Percentiles rank a stretch among this genome's conserved stretches.
phyloP scores from a whole-genome alignment of 2,329 filamentous ascomycete genomes.

The Mycosphaerella sp. region DNA sequence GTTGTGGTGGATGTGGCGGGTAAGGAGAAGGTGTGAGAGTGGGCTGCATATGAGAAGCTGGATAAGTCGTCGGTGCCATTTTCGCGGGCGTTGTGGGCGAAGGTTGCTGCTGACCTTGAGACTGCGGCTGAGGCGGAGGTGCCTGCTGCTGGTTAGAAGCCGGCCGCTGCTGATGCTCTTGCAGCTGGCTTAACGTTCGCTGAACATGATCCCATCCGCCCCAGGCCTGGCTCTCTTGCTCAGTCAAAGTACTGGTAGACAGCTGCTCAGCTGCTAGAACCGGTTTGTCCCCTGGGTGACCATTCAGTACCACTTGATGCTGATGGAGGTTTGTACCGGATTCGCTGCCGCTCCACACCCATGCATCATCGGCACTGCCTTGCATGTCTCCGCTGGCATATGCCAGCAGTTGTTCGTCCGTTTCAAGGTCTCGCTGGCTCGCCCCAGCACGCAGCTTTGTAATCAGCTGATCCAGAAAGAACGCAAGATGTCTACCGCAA shows the following conservation, averaged over 20 bases:
- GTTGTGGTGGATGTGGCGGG: constrained; percentile 9
- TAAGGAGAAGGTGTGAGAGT: constrained; percentile 16
- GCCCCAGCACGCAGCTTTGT: constrained; percentile 46
- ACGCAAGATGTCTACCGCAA: constrained; percentile 74
- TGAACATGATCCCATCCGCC: constrained; percentile 74
- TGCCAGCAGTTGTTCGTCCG: constrained; percentile 80
- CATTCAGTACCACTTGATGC: constrained; percentile 17
- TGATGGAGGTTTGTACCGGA: constrained; percentile 28
- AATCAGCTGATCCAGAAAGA: constrained; percentile 66
- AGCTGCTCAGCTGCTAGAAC: constrained; percentile 20
- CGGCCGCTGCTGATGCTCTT: constrained; percentile 40
- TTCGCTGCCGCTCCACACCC: constrained; percentile 64
- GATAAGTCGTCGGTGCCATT: constrained; percentile 9
- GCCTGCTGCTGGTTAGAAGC: constrained; percentile 14
- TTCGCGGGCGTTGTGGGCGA: constrained; percentile 8
- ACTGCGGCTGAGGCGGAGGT: constrained; percentile 17
- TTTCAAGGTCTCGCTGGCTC: constrained; percentile 42
- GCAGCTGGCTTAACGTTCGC: constrained; percentile 52
- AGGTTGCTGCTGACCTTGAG: constrained; percentile 18
- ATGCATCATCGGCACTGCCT: constrained; percentile 66
- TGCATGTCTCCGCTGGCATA: constrained; percentile 86
- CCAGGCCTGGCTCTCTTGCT: constrained; percentile 54
- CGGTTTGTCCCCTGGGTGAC: constrained; percentile 15
- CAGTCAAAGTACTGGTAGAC: constrained; percentile 20
- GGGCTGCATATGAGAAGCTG: constrained; percentile 19